phyloP scores from a whole-genome alignment of 352 stramenopile species.

The Blastocystis hominis region DNA sequence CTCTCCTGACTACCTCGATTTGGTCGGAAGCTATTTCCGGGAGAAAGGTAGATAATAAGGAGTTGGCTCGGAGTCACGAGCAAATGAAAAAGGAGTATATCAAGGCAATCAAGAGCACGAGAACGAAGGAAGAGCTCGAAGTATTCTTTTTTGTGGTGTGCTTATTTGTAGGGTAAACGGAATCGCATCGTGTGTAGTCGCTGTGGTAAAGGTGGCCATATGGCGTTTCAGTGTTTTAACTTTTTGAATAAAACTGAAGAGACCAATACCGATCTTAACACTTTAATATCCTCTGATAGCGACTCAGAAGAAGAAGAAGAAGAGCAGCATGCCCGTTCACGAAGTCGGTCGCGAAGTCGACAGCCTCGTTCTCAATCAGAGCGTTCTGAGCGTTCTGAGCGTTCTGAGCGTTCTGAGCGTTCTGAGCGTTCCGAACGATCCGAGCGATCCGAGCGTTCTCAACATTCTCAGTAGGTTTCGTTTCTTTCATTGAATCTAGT shows the following conservation, averaged over 20 bases:
- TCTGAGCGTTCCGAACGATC: no score
- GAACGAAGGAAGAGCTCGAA: background rate
- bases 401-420: background rate
- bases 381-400: background rate
- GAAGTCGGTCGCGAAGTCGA: slow-evolving; percentile 24
- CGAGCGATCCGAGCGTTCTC: no score
- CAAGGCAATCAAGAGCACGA: background rate
- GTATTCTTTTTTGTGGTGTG: background rate
- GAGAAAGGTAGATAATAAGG: background rate
- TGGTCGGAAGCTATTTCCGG: slow-evolving; percentile 48
- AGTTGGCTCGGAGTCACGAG: background rate
- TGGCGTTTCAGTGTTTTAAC: slow-evolving; percentile 52
- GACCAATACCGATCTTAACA: background rate
- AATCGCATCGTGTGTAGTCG: slow-evolving; percentile 25
- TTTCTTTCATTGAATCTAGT: background rate
- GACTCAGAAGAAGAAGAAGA: background rate
- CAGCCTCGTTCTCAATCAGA: background rate
- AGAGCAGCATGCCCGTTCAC: background rate
- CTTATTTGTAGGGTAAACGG: background rate
- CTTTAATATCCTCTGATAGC: background rate
- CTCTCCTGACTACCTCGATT: slow-evolving; percentile 17
- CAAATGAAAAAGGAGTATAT: slow-evolving; percentile 41
- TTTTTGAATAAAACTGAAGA: slow-evolving; percentile 3
- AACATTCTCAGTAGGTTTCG: background rate
- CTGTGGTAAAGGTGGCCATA: slow-evolving; percentile 47